Percentiles rank a stretch among this genome's conserved stretches.
Evolutionary conservation across 768 basidiomycete species (phyloP).

Genomic region (Agrocybe chaxingu): DNA sequence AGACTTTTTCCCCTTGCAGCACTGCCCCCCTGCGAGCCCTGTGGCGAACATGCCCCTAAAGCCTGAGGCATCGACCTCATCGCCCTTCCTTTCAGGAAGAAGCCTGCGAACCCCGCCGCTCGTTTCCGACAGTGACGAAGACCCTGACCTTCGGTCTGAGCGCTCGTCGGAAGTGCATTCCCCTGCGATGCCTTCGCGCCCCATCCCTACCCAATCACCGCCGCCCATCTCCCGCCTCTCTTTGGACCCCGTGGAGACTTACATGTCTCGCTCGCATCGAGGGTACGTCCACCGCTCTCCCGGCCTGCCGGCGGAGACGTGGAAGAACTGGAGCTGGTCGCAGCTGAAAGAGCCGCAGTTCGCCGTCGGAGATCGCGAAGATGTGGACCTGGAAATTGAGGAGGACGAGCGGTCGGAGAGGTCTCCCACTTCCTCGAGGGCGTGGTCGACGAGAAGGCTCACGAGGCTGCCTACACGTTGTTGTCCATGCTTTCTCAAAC

Average conservation of each 20-base stretch:
- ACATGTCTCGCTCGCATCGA: conserved; percentile 29
- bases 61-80: too few relatives aligned
- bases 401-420: conserved; percentile 7
- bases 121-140: conserved; percentile 22
- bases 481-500: conserved; percentile 18
- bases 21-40: conserved; percentile 9
- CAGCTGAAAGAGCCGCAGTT: conserved; percentile 35
- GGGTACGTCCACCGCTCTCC: conserved; percentile 17
- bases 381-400: conserved; percentile 11
- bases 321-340: conserved; percentile 44
- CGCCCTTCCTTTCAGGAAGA: neutral
- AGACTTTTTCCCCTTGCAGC: neutral
- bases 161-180: conserved; percentile 12
- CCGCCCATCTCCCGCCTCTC: conserved; percentile 7
- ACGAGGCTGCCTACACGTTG: conserved; percentile 18
- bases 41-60: conserved; percentile 1
- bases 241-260: conserved; percentile 23
- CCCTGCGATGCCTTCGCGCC: conserved; percentile 11
- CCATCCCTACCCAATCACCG: conserved; percentile 6
- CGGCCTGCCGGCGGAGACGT: conserved; percentile 17
- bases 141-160: conserved; percentile 12
- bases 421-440: conserved; percentile 7
- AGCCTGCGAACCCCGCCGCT: conserved; percentile 19
- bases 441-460: conserved; percentile 13
- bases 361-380: conserved; percentile 9